Percentiles rank a stretch among this genome's conserved stretches.
Conservation (phyloP, 352 stramenopile genomes). For the Nothophytophthora sp. region DNA sequence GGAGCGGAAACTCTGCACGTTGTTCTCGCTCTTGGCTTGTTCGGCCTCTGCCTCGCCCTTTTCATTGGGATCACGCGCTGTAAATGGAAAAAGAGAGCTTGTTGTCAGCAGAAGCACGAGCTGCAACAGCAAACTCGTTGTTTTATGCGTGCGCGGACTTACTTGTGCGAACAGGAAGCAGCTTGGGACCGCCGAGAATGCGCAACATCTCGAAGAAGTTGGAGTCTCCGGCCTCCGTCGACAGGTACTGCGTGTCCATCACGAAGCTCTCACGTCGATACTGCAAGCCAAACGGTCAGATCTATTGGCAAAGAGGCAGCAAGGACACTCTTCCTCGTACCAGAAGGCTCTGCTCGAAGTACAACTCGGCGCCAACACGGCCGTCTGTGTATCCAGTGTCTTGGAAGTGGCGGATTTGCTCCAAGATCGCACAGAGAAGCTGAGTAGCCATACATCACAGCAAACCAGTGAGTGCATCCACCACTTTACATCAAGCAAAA, state of each 20-base stretch:
- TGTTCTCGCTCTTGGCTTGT: constrained; percentile 58
- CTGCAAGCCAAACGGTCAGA: constrained; percentile 8
- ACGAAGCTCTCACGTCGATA: constrained; percentile 58
- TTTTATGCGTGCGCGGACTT: constrained; percentile 1
- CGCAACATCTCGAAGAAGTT: constrained; percentile 72
- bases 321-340: constrained; percentile 10
- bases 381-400: constrained; percentile 91
- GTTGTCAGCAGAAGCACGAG: no score
- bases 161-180: constrained; percentile 61
- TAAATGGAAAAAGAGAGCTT: background rate
- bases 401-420: constrained; percentile 93
- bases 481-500: background rate
- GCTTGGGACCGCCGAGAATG: constrained; percentile 54
- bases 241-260: constrained; percentile 45
- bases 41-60: constrained; percentile 59
- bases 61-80: constrained; percentile 44
- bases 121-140: background rate
- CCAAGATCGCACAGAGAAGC: constrained; percentile 85
- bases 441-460: constrained; percentile 1
- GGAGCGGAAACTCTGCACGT: constrained; percentile 83
- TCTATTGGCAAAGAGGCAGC: background rate
- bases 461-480: background rate
- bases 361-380: constrained; percentile 66
- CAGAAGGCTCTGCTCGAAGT: constrained; percentile 61
- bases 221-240: constrained; percentile 25